Evolutionary conservation across 257 asterid species (phyloP), one percentile per base, ranked within the genome.

Genomic region (Solanum tarijense): DNA sequence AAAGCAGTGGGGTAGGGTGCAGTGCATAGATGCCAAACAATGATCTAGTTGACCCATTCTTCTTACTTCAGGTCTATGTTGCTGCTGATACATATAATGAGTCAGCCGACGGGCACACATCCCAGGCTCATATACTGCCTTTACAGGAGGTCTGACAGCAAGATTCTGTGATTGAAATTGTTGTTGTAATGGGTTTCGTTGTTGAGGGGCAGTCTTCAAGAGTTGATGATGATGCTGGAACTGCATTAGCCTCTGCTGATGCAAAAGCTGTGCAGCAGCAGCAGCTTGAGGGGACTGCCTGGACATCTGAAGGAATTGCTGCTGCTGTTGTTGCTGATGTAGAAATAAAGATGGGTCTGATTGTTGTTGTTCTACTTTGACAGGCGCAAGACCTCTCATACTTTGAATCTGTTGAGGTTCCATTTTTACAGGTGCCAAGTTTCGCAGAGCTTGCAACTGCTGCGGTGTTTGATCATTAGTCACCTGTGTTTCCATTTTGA

Each of bases 81-180:
- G 99, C 73, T 97, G 99, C 93, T 96, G 99, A 88, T 96, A 96
- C 98, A 97, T 93, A 89, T 97, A 97, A 92, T 97, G 98, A 2
- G 98, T 96, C 88, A 97, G 92, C 91, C 99, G 93, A 9, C 98
- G 93, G 27, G 99, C 99, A 88, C 99, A 94, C 98, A 92, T 97
- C 87, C 99, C 99, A 12, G 99, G 99, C 92, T 97, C 99, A 84
- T 97, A 97, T 9, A 91, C 92, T 6, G 98, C 94, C 88, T 94
- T 97, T 35, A 62, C 91, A 12, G 98, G 94, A 85, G 98, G 82
- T 87, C 98, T 91, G 69, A 85, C 65, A 29, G 96, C 91, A 89
- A 93, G 75, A 90, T 89, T 97, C 91, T 94, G 98, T 21, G 89
- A 76, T 90, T 90, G 99, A 88, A 92, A 92, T 90, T 94, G 99